Evolutionary conservation across 1,139 yeast genomes (phyloP).

Genomic region (Pneumocystis sp.): DNA sequence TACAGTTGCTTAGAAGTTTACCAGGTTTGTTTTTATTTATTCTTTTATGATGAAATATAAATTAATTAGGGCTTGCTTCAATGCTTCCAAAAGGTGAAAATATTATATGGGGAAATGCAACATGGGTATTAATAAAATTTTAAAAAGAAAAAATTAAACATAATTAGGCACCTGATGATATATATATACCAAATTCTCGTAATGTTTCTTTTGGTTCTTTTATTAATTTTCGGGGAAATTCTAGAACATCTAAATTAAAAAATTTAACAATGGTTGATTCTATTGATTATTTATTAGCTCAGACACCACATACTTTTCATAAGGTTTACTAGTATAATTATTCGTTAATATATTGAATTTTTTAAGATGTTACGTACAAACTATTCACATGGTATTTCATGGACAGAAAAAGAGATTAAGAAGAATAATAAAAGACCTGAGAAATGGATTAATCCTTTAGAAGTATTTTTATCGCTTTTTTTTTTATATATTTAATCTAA

Average conservation of each 20-base stretch:
- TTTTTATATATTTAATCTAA: neutral
- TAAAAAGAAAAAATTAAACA: conserved; percentile 15
- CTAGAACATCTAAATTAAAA: conserved; percentile 12
- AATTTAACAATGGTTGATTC: conserved; percentile 54
- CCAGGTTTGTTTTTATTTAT: neutral
- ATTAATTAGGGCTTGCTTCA: conserved; percentile 46
- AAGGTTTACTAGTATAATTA: neutral
- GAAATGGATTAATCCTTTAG: conserved; percentile 88
- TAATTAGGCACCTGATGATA: conserved; percentile 32
- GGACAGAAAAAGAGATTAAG: conserved; percentile 40
- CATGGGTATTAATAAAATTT: conserved; percentile 26
- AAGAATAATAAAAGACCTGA: conserved; percentile 51
- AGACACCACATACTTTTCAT: conserved; percentile 63
- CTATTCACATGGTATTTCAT: conserved; percentile 68
- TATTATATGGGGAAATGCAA: conserved; percentile 48
- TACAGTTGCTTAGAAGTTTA: neutral
- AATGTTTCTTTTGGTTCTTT: conserved; percentile 57
- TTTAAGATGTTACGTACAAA: conserved; percentile 23
- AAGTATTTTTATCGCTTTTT: conserved; percentile 35
- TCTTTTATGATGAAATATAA: neutral
- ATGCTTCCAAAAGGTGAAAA: conserved; percentile 96
- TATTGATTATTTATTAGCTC: conserved; percentile 47
- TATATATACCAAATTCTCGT: conserved; percentile 26
- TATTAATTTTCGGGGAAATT: conserved; percentile 40
- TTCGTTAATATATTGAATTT: neutral